Conservation (phyloP, 2,329 filamentous ascomycete species). For the Neurospora crassa region DNA sequence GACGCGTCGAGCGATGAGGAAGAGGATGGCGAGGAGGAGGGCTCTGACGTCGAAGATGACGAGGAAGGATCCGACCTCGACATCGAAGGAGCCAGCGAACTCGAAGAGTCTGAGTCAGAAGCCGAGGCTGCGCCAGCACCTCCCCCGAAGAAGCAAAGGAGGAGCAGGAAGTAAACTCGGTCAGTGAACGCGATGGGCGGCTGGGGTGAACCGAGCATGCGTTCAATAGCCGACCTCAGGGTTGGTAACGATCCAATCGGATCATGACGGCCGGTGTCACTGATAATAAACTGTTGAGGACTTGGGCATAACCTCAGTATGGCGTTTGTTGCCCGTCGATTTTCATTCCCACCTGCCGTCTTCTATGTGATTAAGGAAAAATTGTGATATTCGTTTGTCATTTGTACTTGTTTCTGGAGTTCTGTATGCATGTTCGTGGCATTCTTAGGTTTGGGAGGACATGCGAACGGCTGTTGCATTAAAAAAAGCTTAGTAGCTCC, state of each 20-base stretch:
- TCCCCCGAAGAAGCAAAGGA: conserved; percentile 12
- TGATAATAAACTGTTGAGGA: not conserved
- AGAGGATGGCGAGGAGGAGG: conserved; percentile 29
- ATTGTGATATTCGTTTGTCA: not conserved
- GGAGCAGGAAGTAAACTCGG: conserved; percentile 6
- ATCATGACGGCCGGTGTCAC: not conserved
- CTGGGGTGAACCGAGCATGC: not conserved
- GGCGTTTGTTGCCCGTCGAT: not conserved
- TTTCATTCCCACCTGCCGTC: not conserved
- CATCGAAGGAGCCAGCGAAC: conserved; percentile 15
- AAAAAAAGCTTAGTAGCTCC: not conserved
- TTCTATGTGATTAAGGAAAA: not conserved
- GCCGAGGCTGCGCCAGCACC: conserved; percentile 13
- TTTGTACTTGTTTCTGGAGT: not conserved
- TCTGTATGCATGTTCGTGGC: not conserved
- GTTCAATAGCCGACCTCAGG: not conserved
- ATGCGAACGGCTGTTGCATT: too few relatives aligned
- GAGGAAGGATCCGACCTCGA: conserved; percentile 25
- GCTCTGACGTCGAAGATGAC: conserved; percentile 30
- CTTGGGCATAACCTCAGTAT: not conserved
- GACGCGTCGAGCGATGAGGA: conserved; percentile 24
- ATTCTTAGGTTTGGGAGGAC: not conserved
- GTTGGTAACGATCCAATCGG: not conserved
- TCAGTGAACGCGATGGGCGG: not conserved
- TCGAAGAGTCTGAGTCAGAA: conserved; percentile 16